Evolutionary conservation across 768 basidiomycete genomes (phyloP).

Genomic region (Xerocomellus intermedius): DNA sequence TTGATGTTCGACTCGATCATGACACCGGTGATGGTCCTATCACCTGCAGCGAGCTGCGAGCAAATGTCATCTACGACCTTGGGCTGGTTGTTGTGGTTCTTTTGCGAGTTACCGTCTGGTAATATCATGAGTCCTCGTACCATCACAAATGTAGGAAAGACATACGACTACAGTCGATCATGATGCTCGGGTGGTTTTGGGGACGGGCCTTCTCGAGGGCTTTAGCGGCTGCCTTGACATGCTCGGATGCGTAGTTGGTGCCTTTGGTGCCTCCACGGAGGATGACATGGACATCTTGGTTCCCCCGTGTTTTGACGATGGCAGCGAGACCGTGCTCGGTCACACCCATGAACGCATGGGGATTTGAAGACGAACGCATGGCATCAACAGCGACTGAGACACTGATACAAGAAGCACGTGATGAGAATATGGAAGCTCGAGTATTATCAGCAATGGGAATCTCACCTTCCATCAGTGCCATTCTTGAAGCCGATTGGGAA

Average conservation of each 20-base stretch:
- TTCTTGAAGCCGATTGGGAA: slow-evolving; percentile 99
- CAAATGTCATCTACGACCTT: slow-evolving; percentile 71
- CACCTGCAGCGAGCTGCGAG: slow-evolving; percentile 69
- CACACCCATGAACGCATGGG: slow-evolving; percentile 96
- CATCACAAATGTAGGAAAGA: slow-evolving; percentile 7
- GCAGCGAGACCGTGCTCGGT: slow-evolving; percentile 87
- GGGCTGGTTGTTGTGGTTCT: slow-evolving; percentile 92
- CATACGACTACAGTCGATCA: slow-evolving; percentile 86
- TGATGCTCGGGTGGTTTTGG: slow-evolving; percentile 60
- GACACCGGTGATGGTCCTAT: slow-evolving; percentile 79
- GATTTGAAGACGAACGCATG: slow-evolving; percentile 87
- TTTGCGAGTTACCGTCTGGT: slow-evolving; percentile 91
- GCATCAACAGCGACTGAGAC: slow-evolving; percentile 94
- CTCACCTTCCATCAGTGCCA: slow-evolving; percentile 88
- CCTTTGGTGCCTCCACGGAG: slow-evolving; percentile 90
- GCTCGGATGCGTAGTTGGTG: slow-evolving; percentile 80
- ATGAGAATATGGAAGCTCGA: neutral
- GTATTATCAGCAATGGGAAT: neutral
- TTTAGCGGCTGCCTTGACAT: slow-evolving; percentile 62
- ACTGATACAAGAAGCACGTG: slow-evolving; percentile 29
- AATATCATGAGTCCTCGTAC: neutral
- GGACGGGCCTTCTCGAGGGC: slow-evolving; percentile 64
- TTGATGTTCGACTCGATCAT: slow-evolving; percentile 98
- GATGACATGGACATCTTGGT: slow-evolving; percentile 91
- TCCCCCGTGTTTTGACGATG: slow-evolving; percentile 88